These are phyloP conservation scores for Arthrocladium fulminans DNA, from an alignment of 2,329 filamentous ascomycete genomes.

Conservation along the genomic window DNA sequence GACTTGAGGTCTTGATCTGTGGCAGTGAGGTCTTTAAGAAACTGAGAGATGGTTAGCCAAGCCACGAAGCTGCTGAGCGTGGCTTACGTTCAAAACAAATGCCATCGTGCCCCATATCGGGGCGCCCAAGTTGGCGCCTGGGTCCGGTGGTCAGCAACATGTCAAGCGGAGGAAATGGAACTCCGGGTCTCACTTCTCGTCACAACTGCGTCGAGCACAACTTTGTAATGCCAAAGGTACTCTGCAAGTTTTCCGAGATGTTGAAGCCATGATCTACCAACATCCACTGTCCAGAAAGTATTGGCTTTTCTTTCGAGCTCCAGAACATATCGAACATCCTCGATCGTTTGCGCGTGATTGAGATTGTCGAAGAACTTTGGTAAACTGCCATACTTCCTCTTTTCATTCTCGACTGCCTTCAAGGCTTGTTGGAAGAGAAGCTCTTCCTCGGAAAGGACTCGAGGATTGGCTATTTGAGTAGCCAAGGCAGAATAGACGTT, in stretches of 20 bases:
- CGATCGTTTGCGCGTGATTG: constrained; percentile 3
- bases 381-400: neutral
- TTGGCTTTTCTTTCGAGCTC: neutral
- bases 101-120: constrained; percentile 2
- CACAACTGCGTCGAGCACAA: neutral
- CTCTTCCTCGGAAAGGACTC: neutral
- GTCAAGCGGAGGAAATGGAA: too few relatives aligned
- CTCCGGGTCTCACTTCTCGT: neutral
- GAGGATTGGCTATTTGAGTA: neutral
- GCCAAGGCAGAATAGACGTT: constrained; percentile 1
- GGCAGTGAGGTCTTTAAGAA: constrained; percentile 1
- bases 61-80: too few relatives aligned
- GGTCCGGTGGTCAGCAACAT: neutral
- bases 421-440: constrained; percentile 4
- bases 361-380: neutral
- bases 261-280: neutral
- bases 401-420: neutral
- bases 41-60: neutral
- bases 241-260: neutral
- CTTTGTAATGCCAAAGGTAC: neutral
- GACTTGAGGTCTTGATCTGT: neutral
- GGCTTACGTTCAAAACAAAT: neutral
- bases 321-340: neutral
- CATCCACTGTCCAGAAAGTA: neutral
- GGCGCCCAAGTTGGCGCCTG: neutral